Conservation (phyloP, 805 yeast species). For the Candida coquimbonensis region DNA sequence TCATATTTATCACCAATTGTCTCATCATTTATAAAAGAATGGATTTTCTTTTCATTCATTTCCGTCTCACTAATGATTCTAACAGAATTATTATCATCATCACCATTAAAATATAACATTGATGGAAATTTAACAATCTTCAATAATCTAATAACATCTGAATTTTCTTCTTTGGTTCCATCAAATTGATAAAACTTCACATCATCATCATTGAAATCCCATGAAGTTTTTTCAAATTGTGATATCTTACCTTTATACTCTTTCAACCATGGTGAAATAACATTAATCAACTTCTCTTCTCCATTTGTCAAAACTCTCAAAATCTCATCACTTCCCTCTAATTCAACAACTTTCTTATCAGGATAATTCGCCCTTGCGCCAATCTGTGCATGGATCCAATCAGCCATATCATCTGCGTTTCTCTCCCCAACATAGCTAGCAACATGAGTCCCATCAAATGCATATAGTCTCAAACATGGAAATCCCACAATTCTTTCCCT, state of each 20-base stretch:
- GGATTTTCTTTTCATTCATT: slow-evolving; percentile 22
- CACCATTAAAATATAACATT: slow-evolving; percentile 16
- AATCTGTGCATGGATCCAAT: slow-evolving; percentile 26
- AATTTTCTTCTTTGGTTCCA: slow-evolving; percentile 21
- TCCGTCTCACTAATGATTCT: slow-evolving; percentile 14
- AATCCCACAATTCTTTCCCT: slow-evolving; percentile 36
- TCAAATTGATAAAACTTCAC: slow-evolving; percentile 29
- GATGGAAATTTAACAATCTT: slow-evolving; percentile 27
- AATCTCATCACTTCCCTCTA: slow-evolving; percentile 5
- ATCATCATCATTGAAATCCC: slow-evolving; percentile 9
- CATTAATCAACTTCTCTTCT: slow-evolving; percentile 21
- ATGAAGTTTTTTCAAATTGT: slow-evolving; percentile 26
- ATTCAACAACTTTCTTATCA: slow-evolving; percentile 10
- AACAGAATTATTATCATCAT: slow-evolving; percentile 6
- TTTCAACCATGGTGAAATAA: slow-evolving; percentile 31
- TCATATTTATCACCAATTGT: slow-evolving; percentile 10
- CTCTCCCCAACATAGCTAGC: slow-evolving; percentile 31
- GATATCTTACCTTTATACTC: slow-evolving; percentile 28
- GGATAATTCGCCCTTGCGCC: slow-evolving; percentile 30
- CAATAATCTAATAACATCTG: slow-evolving; percentile 23
- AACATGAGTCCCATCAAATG: slow-evolving; percentile 34
- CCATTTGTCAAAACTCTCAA: slow-evolving; percentile 8
- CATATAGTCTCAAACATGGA: slow-evolving; percentile 44
- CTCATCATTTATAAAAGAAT: slow-evolving; percentile 24
- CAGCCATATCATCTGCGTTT: slow-evolving; percentile 26